A percentile compares a stretch with the other conserved stretches of the same genome.
Evolutionary conservation across 805 yeast species (phyloP).

Genomic region (Candida cerambycidarum): DNA sequence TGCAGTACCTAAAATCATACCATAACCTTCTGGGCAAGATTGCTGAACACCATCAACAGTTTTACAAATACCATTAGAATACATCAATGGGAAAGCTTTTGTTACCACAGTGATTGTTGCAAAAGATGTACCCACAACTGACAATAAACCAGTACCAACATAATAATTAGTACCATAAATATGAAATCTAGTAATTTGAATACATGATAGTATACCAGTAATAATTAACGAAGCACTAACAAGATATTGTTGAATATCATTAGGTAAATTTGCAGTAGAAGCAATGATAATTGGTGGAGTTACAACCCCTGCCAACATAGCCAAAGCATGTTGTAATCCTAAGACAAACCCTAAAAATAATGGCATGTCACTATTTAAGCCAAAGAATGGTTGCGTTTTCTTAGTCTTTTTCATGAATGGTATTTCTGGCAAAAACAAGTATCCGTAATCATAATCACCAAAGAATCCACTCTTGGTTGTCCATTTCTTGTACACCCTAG

Average conservation of each 20-base stretch:
- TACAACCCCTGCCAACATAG: constrained; percentile 91
- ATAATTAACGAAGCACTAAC: constrained; percentile 39
- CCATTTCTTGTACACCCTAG: constrained; percentile 41
- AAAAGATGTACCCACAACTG: constrained; percentile 90
- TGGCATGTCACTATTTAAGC: constrained; percentile 79
- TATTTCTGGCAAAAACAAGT: constrained; percentile 74
- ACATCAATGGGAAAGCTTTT: constrained; percentile 80
- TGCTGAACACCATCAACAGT: constrained; percentile 59
- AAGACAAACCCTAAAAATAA: constrained; percentile 70
- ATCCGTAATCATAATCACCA: constrained; percentile 85
- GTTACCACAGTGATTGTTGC: constrained; percentile 81
- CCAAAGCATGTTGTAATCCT: constrained; percentile 84
- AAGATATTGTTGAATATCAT: constrained; percentile 36
- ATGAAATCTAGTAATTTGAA: constrained; percentile 71
- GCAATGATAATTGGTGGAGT: constrained; percentile 81
- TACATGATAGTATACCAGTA: constrained; percentile 56
- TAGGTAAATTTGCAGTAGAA: constrained; percentile 55
- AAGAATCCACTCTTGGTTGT: constrained; percentile 77
- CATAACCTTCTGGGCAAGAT: constrained; percentile 90
- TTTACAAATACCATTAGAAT: constrained; percentile 52
- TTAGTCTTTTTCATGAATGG: constrained; percentile 57
- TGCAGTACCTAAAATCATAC: constrained; percentile 82
- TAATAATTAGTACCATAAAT: constrained; percentile 71
- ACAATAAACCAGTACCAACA: constrained; percentile 83
- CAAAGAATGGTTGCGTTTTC: constrained; percentile 77